A percentile compares a stretch with the other conserved stretches of the same genome.
phyloP scores from a whole-genome alignment of 1,139 yeast species.

The Candida albicans region DNA sequence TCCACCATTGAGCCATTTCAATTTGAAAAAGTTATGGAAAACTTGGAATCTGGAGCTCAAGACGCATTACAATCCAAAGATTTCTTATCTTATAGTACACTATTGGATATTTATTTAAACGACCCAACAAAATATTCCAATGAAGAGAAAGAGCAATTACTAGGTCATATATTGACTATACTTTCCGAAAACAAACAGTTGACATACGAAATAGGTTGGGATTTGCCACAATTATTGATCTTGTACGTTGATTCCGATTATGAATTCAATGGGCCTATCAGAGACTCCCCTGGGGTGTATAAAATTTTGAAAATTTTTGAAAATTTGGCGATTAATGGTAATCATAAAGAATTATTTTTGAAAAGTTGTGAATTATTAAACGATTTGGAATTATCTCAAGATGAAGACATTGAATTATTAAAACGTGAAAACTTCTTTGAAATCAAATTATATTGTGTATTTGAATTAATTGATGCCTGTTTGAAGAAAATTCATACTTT shows the following conservation, averaged over 20 bases:
- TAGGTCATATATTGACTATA: conserved; percentile 36
- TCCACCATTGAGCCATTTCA: conserved; percentile 23
- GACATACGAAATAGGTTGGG: conserved; percentile 82
- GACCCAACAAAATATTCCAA: conserved; percentile 47
- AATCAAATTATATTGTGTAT: conserved; percentile 59
- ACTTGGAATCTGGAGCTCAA: conserved; percentile 33
- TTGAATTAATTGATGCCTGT: conserved; percentile 59
- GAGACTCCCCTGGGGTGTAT: conserved; percentile 36
- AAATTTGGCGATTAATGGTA: conserved; percentile 62
- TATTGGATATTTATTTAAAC: conserved; percentile 59
- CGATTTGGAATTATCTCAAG: conserved; percentile 18
- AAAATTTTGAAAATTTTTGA: conserved; percentile 53
- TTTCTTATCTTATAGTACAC: conserved; percentile 68
- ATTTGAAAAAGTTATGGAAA: conserved; percentile 29
- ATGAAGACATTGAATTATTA: conserved; percentile 1
- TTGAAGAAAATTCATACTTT: conserved; percentile 57
- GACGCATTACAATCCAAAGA: conserved; percentile 51
- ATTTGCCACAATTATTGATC: conserved; percentile 65
- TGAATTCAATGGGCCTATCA: conserved; percentile 20
- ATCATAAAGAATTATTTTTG: conserved; percentile 75
- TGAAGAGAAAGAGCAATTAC: conserved; percentile 51
- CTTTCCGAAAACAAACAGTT: conserved; percentile 43
- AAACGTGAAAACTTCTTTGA: conserved; percentile 41
- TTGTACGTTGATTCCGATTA: conserved; percentile 38
- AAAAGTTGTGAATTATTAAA: conserved; percentile 64